These are phyloP conservation scores for Retiboletus flavoniger DNA, from an alignment of 1,284 basidiomycete genomes.

Conservation along the genomic window DNA sequence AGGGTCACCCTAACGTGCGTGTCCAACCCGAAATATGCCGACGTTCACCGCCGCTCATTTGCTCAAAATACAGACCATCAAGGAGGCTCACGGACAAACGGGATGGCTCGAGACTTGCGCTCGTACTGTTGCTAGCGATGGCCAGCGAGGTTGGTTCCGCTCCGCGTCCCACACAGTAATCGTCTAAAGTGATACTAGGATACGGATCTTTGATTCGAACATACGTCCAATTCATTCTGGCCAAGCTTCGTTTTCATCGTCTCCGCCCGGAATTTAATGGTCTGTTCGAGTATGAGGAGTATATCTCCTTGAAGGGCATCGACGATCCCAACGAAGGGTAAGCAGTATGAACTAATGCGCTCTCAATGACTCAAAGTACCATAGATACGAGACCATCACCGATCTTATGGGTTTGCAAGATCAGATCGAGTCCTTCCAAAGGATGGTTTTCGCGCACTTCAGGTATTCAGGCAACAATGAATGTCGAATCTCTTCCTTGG, in stretches of 20 bases:
- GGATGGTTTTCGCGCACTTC: slow-evolving; percentile 93
- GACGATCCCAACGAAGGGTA: slow-evolving; percentile 98
- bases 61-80: slow-evolving; percentile 66
- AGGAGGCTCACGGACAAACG: slow-evolving; percentile 94
- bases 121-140: slow-evolving; percentile 80
- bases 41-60: slow-evolving; percentile 13
- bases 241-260: slow-evolving; percentile 94
- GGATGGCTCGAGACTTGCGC: slow-evolving; percentile 96
- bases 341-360: slow-evolving; percentile 25
- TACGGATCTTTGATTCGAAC: slow-evolving; percentile 90
- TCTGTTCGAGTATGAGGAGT: slow-evolving; percentile 96
- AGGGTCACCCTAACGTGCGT: slow-evolving; percentile 89
- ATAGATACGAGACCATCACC: slow-evolving; percentile 91
- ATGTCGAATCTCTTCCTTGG: slow-evolving; percentile 90
- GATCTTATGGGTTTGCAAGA: slow-evolving; percentile 96
- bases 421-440: slow-evolving; percentile 96
- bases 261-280: slow-evolving; percentile 95
- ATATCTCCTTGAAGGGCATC: slow-evolving; percentile 92
- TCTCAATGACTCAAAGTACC: slow-evolving; percentile 16
- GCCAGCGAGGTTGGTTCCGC: slow-evolving; percentile 60
- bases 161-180: not conserved
- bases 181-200: slow-evolving; percentile 46
- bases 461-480: slow-evolving; percentile 89
- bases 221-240: slow-evolving; percentile 90
- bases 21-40: not conserved